Evolutionary conservation across 495 filamentous ascomycete genomes (phyloP).

Genomic region (Annulohypoxylon moriforme): DNA sequence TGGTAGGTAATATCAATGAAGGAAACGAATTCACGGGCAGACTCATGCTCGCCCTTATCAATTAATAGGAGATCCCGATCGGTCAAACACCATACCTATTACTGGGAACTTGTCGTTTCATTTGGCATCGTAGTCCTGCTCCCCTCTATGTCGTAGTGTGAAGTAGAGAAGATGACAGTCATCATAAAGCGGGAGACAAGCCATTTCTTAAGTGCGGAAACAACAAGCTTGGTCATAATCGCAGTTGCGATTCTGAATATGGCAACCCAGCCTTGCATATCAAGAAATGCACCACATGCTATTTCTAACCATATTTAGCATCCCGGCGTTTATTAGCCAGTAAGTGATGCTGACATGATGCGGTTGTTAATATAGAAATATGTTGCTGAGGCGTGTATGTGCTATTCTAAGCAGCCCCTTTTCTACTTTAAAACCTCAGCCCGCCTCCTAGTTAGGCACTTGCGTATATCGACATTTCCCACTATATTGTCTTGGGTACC

Average conservation of each 20-base stretch:
- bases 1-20: slow-evolving; percentile 10
- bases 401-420: background rate
- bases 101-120: slow-evolving; percentile 26
- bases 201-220: background rate
- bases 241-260: slow-evolving; percentile 40
- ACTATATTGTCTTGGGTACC: no score
- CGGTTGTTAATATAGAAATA: background rate
- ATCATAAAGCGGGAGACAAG: background rate
- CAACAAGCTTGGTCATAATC: slow-evolving; percentile 26
- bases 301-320: slow-evolving; percentile 26
- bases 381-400: no score
- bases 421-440: background rate
- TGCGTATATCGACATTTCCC: background rate
- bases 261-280: slow-evolving; percentile 22
- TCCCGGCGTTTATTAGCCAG: background rate
- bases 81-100: slow-evolving; percentile 29
- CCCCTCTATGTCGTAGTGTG: background rate
- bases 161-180: slow-evolving; percentile 8
- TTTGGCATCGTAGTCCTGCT: slow-evolving; percentile 26
- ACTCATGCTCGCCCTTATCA: background rate
- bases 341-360: background rate
- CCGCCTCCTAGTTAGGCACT: background rate
- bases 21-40: background rate
- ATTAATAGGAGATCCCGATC: slow-evolving; percentile 9
- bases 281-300: background rate